These are phyloP conservation scores for Pseudomonodictys pantanalensis DNA, from an alignment of 495 filamentous ascomycete genomes.

Conservation along the genomic window DNA sequence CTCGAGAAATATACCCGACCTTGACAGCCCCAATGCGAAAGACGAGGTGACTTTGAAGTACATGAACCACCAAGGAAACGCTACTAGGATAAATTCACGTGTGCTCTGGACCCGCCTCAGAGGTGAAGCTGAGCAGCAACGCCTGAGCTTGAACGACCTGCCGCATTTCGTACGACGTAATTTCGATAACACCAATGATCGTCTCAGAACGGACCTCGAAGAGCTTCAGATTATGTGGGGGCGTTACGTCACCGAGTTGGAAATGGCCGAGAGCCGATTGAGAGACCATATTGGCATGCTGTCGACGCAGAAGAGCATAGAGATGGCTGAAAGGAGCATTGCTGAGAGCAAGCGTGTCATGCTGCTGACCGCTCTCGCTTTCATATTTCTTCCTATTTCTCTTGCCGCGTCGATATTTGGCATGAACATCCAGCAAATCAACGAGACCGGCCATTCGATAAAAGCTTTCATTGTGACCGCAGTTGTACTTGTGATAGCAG, in stretches of 20 bases:
- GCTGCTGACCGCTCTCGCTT: background rate
- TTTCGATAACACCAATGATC: background rate
- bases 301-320: background rate
- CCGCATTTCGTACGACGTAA: background rate
- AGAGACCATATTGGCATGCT: background rate
- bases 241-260: background rate
- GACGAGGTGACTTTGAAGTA: background rate
- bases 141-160: background rate
- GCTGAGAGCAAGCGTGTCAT: conserved; percentile 5
- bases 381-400: background rate
- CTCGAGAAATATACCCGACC: background rate
- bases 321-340: conserved; percentile 5
- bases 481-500: background rate
- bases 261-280: background rate
- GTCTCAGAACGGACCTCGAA: background rate
- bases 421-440: conserved; percentile 10
- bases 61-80: too few relatives aligned
- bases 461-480: background rate
- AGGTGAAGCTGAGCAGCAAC: background rate
- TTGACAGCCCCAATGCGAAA: background rate
- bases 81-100: too few relatives aligned
- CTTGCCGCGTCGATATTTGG: background rate
- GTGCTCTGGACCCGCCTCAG: background rate
- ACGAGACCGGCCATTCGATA: background rate
- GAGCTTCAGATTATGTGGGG: background rate